Evolutionary conservation across 176 grass and related monocot species (phyloP).

Genomic region (Leersia perrieri): DNA sequence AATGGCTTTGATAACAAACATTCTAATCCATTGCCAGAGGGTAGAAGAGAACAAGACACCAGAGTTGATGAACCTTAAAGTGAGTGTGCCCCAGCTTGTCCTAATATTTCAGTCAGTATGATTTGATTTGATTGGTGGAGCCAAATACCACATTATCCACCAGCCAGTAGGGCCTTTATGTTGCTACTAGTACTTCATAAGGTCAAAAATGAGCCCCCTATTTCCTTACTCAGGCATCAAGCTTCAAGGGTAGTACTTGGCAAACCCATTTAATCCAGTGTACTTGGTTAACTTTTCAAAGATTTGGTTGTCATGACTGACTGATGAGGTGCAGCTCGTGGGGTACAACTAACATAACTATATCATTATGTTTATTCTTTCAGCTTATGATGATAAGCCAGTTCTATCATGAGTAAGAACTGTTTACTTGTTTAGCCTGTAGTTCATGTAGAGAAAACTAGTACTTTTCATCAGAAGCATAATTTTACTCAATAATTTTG

Average conservation of each 20-base stretch:
- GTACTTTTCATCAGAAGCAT: neutral
- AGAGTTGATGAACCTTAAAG: neutral
- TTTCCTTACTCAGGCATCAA: neutral
- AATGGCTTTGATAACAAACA: neutral
- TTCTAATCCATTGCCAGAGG: neutral
- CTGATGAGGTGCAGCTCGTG: neutral
- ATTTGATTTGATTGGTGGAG: neutral
- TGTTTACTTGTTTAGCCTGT: neutral
- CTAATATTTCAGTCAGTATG: neutral
- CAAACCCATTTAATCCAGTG: conserved; percentile 4
- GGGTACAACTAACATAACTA: neutral
- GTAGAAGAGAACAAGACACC: neutral
- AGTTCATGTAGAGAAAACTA: neutral
- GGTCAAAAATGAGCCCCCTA: neutral
- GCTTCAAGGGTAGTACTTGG: neutral
- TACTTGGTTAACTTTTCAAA: neutral
- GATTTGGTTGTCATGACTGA: conserved; percentile 10
- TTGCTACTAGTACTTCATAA: neutral
- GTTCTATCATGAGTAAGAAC: neutral
- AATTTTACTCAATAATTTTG: too few relatives aligned
- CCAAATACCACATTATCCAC: neutral
- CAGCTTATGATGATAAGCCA: neutral
- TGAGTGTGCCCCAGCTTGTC: neutral
- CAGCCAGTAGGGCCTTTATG: neutral
- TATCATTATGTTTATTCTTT: neutral